Base-by-base conservation (phyloP, 2,329 filamentous ascomycete species). In the Tolypocladium album region DNA sequence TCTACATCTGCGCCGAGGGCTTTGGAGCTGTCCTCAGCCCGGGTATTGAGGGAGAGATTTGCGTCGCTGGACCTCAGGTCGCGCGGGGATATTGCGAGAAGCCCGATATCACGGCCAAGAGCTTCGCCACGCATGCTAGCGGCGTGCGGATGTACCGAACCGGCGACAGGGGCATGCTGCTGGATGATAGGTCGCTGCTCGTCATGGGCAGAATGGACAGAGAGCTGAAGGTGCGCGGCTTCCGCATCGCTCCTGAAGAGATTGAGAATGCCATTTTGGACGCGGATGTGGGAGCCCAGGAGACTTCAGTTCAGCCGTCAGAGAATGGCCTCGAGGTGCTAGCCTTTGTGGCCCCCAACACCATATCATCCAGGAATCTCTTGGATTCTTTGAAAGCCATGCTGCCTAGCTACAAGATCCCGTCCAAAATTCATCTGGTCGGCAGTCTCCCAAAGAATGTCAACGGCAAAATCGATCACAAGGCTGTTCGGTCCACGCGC, bases 151-250 rank as follows among this genome's bases (percentile, higher is more conserved):
- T 63, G 57, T 64, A 62, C 27, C 58, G 63, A 15, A 65, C 62
- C 17, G 62, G 63, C 7, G 63, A 65, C 50, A 45, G 42, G 15
- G 62, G 61, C 3, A 36, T 53, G 22, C 24, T 62, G 31, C 50
- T 58, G 0, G 57, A 58, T 11, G 59, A 62, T 38, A 61, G 63
- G 3, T 55, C 40, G n/a, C 12, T 65, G 8, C 39, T 60, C 17
- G 34, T 63, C 55, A 42, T 61, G 56, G 62, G 62, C 27, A 57
- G 63, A 27, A 61, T 65, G 22, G 63, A 64, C 56, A 56, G 58
- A 15, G 58, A 65, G 57, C 20, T 63, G 55, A 65, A 64, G 60
- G 52, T 65, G 11, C 61, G 63, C 13, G 63, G 63, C 1, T 61
- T 62, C 31, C 60, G 63, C 13, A 61, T 65, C 50, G 63, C 62